Evolutionary conservation across 805 yeast species (phyloP).

Genomic region (Metschnikowia chrysomelidarum): DNA sequence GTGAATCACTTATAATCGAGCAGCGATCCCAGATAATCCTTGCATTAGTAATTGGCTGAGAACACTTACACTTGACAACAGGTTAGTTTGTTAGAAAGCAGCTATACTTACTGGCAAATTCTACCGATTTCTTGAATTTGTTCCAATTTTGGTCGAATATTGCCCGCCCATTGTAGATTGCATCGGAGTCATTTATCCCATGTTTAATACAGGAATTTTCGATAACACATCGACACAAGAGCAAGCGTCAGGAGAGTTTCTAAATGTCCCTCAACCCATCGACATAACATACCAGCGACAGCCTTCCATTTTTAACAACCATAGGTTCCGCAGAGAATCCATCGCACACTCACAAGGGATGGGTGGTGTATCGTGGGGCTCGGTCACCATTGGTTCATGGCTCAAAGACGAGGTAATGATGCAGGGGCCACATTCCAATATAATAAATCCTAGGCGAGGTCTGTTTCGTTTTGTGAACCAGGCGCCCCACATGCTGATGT

Average conservation of each 20-base stretch:
- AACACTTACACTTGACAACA: too few relatives aligned
- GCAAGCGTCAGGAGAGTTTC: constrained; percentile 21
- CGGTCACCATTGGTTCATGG: constrained; percentile 94
- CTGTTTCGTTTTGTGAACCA: constrained; percentile 29
- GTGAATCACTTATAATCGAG: constrained; percentile 9
- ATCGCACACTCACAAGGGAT: constrained; percentile 96
- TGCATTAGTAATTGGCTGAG: too few relatives aligned
- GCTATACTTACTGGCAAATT: constrained; percentile 7
- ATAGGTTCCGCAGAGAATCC: constrained; percentile 73
- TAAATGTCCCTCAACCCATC: constrained; percentile 40
- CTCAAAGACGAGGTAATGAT: constrained; percentile 87
- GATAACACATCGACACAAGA: constrained; percentile 29
- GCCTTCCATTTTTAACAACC: constrained; percentile 38
- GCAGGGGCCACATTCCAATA: constrained; percentile 28
- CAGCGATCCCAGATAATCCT: constrained; percentile 10
- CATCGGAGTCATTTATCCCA: constrained; percentile 12
- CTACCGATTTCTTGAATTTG: constrained; percentile 5
- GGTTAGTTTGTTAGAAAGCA: too few relatives aligned
- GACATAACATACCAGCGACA: constrained; percentile 44
- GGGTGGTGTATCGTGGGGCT: constrained; percentile 98
- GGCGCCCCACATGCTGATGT: constrained; percentile 34
- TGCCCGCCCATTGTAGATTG: neutral
- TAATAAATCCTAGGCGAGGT: constrained; percentile 38
- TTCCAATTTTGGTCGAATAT: neutral
- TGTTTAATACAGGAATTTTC: constrained; percentile 45